A percentile compares a stretch with the other conserved stretches of the same genome.
Evolutionary conservation across 2,329 filamentous ascomycete species (phyloP).

Genomic region (Colletotrichum sp.): DNA sequence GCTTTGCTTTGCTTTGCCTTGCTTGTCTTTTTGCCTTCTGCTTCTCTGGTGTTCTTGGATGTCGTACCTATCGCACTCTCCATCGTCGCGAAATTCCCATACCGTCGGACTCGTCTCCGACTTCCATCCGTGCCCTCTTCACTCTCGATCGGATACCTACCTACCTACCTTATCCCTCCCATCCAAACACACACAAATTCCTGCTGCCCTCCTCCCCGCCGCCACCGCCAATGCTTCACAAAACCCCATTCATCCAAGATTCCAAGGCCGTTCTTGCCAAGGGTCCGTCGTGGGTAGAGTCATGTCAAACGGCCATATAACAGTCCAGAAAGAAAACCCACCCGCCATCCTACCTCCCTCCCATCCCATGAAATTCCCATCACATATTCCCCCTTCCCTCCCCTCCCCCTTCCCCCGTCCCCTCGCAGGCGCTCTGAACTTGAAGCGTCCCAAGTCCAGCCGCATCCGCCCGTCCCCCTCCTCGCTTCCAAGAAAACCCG

Average conservation of each 20-base stretch:
- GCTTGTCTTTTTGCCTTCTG: not conserved
- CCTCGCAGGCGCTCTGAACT: not conserved
- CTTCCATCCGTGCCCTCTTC: not conserved
- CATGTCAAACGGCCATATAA: not conserved
- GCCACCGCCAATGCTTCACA: not conserved
- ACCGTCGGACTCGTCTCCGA: not conserved
- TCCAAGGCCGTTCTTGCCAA: not conserved
- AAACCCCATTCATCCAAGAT: not conserved
- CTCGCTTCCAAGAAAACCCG: not conserved
- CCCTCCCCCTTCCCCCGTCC: not conserved
- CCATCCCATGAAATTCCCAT: not conserved
- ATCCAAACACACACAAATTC: not conserved
- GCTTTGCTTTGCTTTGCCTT: not conserved
- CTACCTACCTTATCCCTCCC: not conserved
- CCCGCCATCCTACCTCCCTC: not conserved
- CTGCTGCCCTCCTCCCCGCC: not conserved
- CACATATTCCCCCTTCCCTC: not conserved
- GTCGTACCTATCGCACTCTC: not conserved
- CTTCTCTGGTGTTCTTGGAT: not conserved
- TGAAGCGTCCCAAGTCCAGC: not conserved
- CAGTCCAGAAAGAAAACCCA: not conserved
- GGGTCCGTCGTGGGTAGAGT: conserved; percentile 5
- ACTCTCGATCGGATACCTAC: not conserved
- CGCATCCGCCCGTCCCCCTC: not conserved
- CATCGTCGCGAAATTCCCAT: not conserved